Base-by-base conservation (phyloP, 2,329 filamentous ascomycete species). In the Ophiostoma montium region DNA sequence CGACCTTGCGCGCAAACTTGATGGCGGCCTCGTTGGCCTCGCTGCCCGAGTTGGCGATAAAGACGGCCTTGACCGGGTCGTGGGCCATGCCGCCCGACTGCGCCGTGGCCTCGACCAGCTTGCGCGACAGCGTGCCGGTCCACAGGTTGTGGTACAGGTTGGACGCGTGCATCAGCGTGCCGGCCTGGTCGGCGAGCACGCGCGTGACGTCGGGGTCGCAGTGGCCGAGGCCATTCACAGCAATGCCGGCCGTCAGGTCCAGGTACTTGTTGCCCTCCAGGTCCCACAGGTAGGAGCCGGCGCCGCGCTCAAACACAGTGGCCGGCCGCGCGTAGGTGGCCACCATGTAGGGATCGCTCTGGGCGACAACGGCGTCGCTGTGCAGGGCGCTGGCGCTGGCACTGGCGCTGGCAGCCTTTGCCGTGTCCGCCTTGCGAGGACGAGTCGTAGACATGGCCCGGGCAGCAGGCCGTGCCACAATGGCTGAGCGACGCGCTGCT, bases 21-120 rank as follows among this genome's bases (percentile, higher is more conserved):
- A 98, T 84, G 33, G 90, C 92, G 1, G 90, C 92, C 69, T 98
- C 92, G 65, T 98, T 98, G 62, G 92, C 92, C 68, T 98, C 92
- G 52, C 85, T 86, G 52, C 92, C 92, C 4, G 89, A 95, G 69
- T 98, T 98, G 71, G 87, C 95, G 56, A 98, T 76, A 62, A 98
- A 98, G 2, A 86, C 87, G 50, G 85, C 78, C 18, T 76, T 71
- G 16, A 84, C 87, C 6, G 21, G 33, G 30, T 39, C 43, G 48
- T 31, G 32, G 57, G 84, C 78, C 84, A 96, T 95, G 56, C 75
- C 84, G 36, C 87, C 87, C 0, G 84, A 81, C 58, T 82, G 78
- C 48, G 76, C 66, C 0, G 92, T 98, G 65, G 83, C 82, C 58
- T 90, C 76, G 32, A 98, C 78, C 21, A 98, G 75, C 21, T 88